Conservation (phyloP, 306 rosid species). For the Citrullus amarus region DNA sequence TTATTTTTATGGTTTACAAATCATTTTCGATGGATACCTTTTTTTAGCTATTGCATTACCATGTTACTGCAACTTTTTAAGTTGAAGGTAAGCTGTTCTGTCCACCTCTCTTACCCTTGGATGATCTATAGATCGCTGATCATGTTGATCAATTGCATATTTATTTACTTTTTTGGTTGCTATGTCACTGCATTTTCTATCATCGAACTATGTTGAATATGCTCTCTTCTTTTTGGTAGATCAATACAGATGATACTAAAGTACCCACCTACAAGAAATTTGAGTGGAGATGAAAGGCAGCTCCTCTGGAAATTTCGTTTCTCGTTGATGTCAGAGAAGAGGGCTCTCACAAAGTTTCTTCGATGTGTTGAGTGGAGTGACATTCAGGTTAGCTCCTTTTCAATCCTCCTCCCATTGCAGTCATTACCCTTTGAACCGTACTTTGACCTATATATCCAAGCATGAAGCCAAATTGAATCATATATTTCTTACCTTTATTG, state of each 20-base stretch:
- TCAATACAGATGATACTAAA: slow-evolving; percentile 80
- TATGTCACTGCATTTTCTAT: not conserved
- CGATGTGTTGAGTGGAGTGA: slow-evolving; percentile 99
- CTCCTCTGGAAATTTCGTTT: slow-evolving; percentile 97
- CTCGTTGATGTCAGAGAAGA: slow-evolving; percentile 96
- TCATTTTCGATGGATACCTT: not conserved
- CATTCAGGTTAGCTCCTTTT: slow-evolving; percentile 50
- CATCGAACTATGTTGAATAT: not conserved
- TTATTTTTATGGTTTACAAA: not conserved
- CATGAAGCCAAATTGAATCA: not conserved
- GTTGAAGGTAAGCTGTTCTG: not conserved
- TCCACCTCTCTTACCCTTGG: not conserved
- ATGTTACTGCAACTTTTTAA: not conserved
- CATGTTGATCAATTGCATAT: not conserved
- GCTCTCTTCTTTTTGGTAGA: slow-evolving; percentile 25
- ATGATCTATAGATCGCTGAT: not conserved
- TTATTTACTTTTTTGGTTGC: not conserved
- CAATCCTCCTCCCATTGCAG: not conserved
- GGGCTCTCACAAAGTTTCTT: slow-evolving; percentile 95
- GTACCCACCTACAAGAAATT: slow-evolving; percentile 92
- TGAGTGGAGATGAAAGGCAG: slow-evolving; percentile 97
- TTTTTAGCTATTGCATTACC: not conserved
- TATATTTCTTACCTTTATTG: not conserved
- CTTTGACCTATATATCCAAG: not conserved
- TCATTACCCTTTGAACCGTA: not conserved